Conservation (phyloP, 495 filamentous ascomycete species). For the Pseudevernia furfuracea region DNA sequence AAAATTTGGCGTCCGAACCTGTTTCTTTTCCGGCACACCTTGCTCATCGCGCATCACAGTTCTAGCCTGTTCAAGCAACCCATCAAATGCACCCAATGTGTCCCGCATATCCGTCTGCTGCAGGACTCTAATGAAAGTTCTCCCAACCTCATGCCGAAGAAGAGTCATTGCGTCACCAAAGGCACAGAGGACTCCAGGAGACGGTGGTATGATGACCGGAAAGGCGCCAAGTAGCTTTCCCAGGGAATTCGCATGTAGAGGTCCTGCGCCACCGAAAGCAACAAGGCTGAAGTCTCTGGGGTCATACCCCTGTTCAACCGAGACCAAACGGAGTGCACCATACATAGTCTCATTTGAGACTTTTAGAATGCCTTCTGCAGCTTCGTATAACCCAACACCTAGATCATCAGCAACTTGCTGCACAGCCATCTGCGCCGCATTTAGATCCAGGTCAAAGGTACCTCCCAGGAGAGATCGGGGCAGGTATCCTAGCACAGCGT, state of each 20-base stretch:
- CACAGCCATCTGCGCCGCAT: slow-evolving; percentile 34
- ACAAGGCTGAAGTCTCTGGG: slow-evolving; percentile 47
- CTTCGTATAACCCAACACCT: slow-evolving; percentile 35
- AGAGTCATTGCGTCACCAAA: slow-evolving; percentile 44
- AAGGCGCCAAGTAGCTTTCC: slow-evolving; percentile 43
- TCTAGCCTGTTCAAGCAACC: slow-evolving; percentile 9
- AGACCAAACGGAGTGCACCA: slow-evolving; percentile 43
- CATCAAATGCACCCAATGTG: slow-evolving; percentile 26
- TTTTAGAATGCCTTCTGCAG: slow-evolving; percentile 43
- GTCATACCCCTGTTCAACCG: slow-evolving; percentile 46
- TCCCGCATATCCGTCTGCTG: slow-evolving; percentile 29
- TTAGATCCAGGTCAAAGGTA: slow-evolving; percentile 37
- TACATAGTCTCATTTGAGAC: slow-evolving; percentile 47
- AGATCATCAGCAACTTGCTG: slow-evolving; percentile 39
- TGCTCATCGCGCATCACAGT: slow-evolving; percentile 21
- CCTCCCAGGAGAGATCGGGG: slow-evolving; percentile 41
- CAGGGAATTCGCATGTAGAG: slow-evolving; percentile 42
- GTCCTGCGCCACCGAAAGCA: slow-evolving; percentile 46
- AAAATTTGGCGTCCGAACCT: slow-evolving; percentile 10
- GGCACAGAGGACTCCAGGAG: slow-evolving; percentile 44
- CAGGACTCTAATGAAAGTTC: slow-evolving; percentile 37
- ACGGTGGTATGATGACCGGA: slow-evolving; percentile 45
- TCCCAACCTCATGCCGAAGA: slow-evolving; percentile 39
- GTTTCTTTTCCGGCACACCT: slow-evolving; percentile 18
- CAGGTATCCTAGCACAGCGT: slow-evolving; percentile 43